Base-by-base conservation (phyloP, 1,284 basidiomycete genomes). In the Ustilago hordei region DNA sequence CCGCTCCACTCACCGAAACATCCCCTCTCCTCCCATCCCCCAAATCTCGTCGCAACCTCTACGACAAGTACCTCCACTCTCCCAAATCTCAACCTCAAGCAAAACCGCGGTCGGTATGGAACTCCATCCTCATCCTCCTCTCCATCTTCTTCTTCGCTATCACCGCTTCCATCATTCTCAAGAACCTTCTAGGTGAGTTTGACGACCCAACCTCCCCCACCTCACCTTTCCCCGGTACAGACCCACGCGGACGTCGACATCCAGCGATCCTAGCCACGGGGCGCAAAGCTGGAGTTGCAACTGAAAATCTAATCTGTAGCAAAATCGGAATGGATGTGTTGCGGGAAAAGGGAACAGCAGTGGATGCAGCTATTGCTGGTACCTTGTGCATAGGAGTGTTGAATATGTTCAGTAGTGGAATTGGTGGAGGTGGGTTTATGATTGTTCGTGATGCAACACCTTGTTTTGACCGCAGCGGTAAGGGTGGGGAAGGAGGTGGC, bases 261-360 rank as follows among this genome's bases (percentile, higher is more conserved):
- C 76, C 78, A 0, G 71, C 80, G 1, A 35, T 76, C 47, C 66
- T 83, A 5, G 78, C 75, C 4, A 50, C 50, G 4, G 81, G 80
- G 1, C 48, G 32, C 9, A 60, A 59, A n/a, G 81, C 80, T 2
- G 81, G 74, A 19, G 81, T 83, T 1, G 81, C 81, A 4, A 73
- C 78, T 13, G 81, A 83, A 35, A 81, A 78, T 39, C 53, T 57
- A 43, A 53, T 76, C 13, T 83, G 81, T 64, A 68, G 63, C 52
- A 19, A 60, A 13, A 68, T 83, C 23, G 81, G 81, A 3, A 39
- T 81, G 36, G 78, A 81, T 48, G 82, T 87, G 1, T 70, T 87
- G 19, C 75, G 81, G 85, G 90, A 91, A 8, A 94, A 94, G 36
- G 96, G 95, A 17, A 95, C 93, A 74, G 95, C 95, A 0, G 91